Conservation (phyloP, 2,329 filamentous ascomycete species). For the Fusarium algeriense region DNA sequence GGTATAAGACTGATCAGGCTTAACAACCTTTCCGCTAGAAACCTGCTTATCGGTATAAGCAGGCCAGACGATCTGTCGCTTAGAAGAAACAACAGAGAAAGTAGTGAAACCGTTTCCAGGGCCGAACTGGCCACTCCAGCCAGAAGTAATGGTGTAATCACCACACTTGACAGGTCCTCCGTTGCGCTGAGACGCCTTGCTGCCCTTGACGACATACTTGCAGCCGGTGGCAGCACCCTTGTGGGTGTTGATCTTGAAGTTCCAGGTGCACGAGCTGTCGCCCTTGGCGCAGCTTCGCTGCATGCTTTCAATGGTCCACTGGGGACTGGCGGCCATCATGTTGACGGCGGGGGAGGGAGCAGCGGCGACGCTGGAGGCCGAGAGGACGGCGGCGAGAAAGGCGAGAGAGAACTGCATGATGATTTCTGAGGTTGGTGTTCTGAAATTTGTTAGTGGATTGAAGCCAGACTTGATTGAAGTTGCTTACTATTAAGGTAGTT, state of each 20-base stretch:
- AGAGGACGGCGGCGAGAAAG: conserved; percentile 49
- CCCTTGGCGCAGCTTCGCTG: conserved; percentile 54
- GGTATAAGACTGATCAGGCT: conserved; percentile 61
- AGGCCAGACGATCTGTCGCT: conserved; percentile 62
- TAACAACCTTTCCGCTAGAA: conserved; percentile 57
- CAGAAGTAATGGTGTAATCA: conserved; percentile 62
- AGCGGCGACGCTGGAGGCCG: conserved; percentile 49
- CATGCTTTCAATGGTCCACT: conserved; percentile 58
- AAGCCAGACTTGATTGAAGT: background rate
- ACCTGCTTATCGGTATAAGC: conserved; percentile 66
- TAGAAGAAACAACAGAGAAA: conserved; percentile 57
- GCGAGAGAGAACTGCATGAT: conserved; percentile 60
- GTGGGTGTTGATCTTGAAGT: conserved; percentile 59
- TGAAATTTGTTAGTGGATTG: background rate
- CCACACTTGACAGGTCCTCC: conserved; percentile 60
- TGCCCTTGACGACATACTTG: conserved; percentile 49
- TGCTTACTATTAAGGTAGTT: background rate
- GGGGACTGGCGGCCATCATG: conserved; percentile 55
- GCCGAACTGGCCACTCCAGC: conserved; percentile 69
- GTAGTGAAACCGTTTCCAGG: conserved; percentile 65
- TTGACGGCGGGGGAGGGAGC: conserved; percentile 51
- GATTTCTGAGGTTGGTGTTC: conserved; percentile 19
- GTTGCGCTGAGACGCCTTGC: conserved; percentile 51
- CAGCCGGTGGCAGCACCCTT: conserved; percentile 51
- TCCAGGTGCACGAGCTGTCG: conserved; percentile 58